Conservation (phyloP, 1,284 basidiomycete species). For the Volvariella surrecta region DNA sequence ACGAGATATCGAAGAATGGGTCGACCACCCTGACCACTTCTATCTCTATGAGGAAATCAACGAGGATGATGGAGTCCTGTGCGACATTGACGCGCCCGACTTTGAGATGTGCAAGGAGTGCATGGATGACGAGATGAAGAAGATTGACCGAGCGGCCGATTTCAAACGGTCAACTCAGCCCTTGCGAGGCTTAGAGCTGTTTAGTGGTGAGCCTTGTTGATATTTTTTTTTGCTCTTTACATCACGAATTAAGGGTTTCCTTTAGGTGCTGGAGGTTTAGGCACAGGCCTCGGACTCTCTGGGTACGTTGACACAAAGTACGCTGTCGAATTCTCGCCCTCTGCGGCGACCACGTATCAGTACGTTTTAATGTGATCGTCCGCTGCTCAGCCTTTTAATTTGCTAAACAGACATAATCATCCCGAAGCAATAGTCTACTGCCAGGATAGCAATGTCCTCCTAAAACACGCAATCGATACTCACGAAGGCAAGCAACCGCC, state of each 20-base stretch:
- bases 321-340: conserved; percentile 60
- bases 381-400: conserved; percentile 5
- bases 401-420: conserved; percentile 32
- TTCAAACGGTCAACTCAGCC: conserved; percentile 22
- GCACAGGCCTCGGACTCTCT: conserved; percentile 52
- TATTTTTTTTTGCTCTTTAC: conserved; percentile 3
- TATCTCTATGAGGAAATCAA: conserved; percentile 40
- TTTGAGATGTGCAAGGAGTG: conserved; percentile 40
- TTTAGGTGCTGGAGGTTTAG: conserved; percentile 62
- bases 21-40: conserved; percentile 44
- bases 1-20: conserved; percentile 35
- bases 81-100: conserved; percentile 20
- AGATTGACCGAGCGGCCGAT: conserved; percentile 19
- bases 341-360: conserved; percentile 57
- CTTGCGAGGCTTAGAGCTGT: conserved; percentile 50
- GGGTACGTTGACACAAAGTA: conserved; percentile 52
- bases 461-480: conserved; percentile 44
- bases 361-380: conserved; percentile 23
- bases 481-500: conserved; percentile 34
- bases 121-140: conserved; percentile 22
- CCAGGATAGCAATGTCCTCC: conserved; percentile 55
- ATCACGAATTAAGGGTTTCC: conserved; percentile 3
- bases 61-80: conserved; percentile 26
- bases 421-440: conserved; percentile 28
- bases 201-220: conserved; percentile 33